phyloP scores from a whole-genome alignment of 192 early-diverging fungal species.

The Anaeromyces robustus region DNA sequence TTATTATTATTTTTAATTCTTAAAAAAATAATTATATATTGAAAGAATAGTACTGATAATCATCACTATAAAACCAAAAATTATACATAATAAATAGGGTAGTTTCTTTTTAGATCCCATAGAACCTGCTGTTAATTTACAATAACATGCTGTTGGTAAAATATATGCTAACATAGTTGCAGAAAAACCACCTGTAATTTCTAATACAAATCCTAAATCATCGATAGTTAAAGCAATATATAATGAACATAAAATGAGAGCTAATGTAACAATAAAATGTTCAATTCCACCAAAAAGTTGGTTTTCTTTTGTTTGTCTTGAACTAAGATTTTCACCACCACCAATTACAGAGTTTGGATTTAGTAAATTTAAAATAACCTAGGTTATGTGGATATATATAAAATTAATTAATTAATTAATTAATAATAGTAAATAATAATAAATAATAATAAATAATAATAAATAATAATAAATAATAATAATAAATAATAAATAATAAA shows the following conservation, averaged over 20 bases:
- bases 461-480: conserved; percentile 34
- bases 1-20: no score
- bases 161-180: conserved; percentile 81
- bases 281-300: conserved; percentile 12
- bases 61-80: conserved; percentile 60
- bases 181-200: conserved; percentile 76
- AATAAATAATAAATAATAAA: no score
- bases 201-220: conserved; percentile 70
- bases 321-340: background rate
- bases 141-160: conserved; percentile 64
- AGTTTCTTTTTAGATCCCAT: conserved; percentile 36
- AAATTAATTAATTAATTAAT: background rate
- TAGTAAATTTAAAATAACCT: background rate
- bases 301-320: conserved; percentile 3
- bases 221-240: conserved; percentile 56
- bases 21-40: background rate
- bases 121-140: conserved; percentile 49
- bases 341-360: conserved; percentile 1
- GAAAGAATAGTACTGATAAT: conserved; percentile 36
- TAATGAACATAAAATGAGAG: conserved; percentile 41
- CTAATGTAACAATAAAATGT: conserved; percentile 54
- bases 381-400: no score
- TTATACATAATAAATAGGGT: conserved; percentile 50
- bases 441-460: conserved; percentile 31
- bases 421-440: conserved; percentile 22